Conservation (phyloP, 768 basidiomycete genomes). For the Panaeolus papilionaceus region DNA sequence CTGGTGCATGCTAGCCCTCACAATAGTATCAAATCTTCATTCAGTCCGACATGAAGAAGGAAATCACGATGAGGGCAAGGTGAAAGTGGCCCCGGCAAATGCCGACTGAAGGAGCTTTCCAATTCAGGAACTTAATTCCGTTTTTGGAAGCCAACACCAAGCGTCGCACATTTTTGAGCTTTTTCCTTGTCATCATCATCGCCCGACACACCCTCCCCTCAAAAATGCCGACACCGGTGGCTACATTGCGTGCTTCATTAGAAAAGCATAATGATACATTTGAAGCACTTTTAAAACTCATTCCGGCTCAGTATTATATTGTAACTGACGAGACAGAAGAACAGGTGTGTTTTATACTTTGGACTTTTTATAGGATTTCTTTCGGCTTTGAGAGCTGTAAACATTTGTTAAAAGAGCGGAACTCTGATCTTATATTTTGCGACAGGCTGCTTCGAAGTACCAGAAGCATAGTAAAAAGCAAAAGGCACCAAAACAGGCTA, state of each 20-base stretch:
- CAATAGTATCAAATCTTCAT: no score
- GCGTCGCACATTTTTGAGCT: slow-evolving; percentile 13
- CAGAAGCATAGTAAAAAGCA: slow-evolving; percentile 90
- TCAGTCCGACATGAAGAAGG: no score
- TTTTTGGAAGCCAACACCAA: background rate
- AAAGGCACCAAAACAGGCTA: slow-evolving; percentile 82
- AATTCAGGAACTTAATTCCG: slow-evolving; percentile 14
- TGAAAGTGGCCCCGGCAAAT: background rate
- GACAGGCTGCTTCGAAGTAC: slow-evolving; percentile 67
- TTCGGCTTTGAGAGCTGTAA: background rate
- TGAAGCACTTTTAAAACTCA: slow-evolving; percentile 80
- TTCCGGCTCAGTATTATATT: slow-evolving; percentile 91
- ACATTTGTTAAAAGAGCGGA: background rate
- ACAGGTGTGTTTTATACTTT: slow-evolving; percentile 50
- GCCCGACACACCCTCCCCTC: background rate
- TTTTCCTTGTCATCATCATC: slow-evolving; percentile 12
- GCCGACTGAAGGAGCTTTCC: background rate
- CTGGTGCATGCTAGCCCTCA: no score
- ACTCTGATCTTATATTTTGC: background rate
- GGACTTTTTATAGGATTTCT: background rate
- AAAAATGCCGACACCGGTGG: slow-evolving; percentile 55
- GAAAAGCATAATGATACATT: slow-evolving; percentile 89
- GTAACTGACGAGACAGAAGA: slow-evolving; percentile 69
- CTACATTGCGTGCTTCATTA: slow-evolving; percentile 63
- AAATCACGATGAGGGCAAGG: no score